These are phyloP conservation scores for Parietaria judaica DNA, from an alignment of 306 rosid species.

Conservation along the genomic window DNA sequence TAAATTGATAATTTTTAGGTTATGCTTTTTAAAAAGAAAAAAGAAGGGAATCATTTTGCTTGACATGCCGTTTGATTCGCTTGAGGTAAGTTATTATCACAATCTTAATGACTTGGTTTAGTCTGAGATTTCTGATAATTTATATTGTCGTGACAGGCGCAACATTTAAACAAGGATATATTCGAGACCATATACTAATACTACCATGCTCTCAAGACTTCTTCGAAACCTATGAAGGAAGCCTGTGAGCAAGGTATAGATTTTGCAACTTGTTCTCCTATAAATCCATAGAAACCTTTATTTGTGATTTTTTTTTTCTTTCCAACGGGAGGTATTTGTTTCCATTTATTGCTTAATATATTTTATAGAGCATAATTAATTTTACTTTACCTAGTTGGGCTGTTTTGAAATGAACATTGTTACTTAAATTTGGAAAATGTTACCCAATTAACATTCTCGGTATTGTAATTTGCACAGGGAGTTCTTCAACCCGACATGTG, in stretches of 20 bases:
- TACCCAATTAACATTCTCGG: slow-evolving; percentile 1
- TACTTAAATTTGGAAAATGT: too few relatives aligned
- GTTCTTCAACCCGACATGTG: slow-evolving; percentile 90
- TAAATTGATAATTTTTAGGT: too few relatives aligned
- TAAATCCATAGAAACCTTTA: neutral
- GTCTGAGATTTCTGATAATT: neutral
- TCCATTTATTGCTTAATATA: too few relatives aligned
- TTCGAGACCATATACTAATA: slow-evolving; percentile 92
- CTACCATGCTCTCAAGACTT: slow-evolving; percentile 70
- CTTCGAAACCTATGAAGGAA: slow-evolving; percentile 66
- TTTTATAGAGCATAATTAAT: too few relatives aligned
- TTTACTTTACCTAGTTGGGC: too few relatives aligned
- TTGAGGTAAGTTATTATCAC: slow-evolving; percentile 47
- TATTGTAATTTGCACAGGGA: slow-evolving; percentile 43
- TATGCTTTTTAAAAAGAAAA: too few relatives aligned
- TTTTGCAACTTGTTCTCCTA: too few relatives aligned
- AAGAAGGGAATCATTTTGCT: slow-evolving; percentile 78
- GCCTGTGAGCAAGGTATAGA: slow-evolving; percentile 73
- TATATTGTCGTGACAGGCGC: slow-evolving; percentile 51
- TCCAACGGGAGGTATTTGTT: too few relatives aligned
- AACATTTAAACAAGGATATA: slow-evolving; percentile 83
- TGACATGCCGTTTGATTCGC: slow-evolving; percentile 94
- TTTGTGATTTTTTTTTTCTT: too few relatives aligned
- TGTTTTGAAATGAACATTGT: too few relatives aligned
- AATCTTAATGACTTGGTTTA: neutral